Evolutionary conservation across 768 basidiomycete genomes (phyloP), one percentile per base, ranked within the genome.

Genomic region (Rhodotorula kratochvilovae): DNA sequence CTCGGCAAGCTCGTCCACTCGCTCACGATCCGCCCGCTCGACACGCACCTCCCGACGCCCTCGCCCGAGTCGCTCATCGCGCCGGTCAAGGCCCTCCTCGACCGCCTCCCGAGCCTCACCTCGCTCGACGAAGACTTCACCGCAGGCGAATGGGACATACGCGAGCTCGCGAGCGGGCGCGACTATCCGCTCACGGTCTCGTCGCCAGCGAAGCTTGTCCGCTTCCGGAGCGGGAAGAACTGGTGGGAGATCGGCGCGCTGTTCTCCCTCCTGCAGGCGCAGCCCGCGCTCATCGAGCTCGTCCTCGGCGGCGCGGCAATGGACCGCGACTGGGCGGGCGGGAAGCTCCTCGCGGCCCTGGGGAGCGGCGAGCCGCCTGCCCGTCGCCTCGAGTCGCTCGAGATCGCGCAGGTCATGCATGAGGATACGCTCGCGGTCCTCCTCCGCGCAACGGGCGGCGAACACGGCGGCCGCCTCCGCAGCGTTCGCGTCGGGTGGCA

Each of bases 241-340:
- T 68, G 71, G 71, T 72, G 56, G 56, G 71, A 72, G 53, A 50
- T 72, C n/a, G 57, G 66, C 15, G 71, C 71, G 0, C 16, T 72
- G 12, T 43, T 29, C 16, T n/a, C 36, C 4, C 51, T 68, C 13
- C 11, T 67, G 21, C 8, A 25, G 11, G 16, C 50, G 17, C 66
- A 68, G 58, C 56, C 62, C 16, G 1, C n/a, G 1, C 58, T 72
- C 51, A 8, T 36, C 17, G 29, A 46, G 5, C n/a, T 67, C 36
- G 45, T 29, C 29, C n/a, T 72, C 51, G 66, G 63, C 58, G 71
- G 71, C 1, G 71, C 66, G 7, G 63, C 56, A 5, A 63, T 68
- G 62, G 71, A 72, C 43, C 66, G 71, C n/a, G 71, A 72, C 19
- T 72, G 71, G 66, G 42, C 54, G 8, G 66, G 62, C 11, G 11